Conservation (phyloP, 1,284 basidiomycete genomes). For the Puccinia polysora region DNA sequence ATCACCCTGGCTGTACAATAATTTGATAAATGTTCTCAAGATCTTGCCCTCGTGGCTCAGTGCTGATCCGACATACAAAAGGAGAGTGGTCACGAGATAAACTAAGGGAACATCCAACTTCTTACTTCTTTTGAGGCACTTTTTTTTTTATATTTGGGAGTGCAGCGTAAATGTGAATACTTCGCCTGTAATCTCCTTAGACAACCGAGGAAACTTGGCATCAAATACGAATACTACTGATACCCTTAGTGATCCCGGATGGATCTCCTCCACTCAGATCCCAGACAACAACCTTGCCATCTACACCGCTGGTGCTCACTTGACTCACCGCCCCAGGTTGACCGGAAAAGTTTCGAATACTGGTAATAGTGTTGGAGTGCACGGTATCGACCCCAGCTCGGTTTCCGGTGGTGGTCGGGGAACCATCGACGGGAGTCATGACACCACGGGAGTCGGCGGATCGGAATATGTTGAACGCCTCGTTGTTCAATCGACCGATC, state of each 20-base stretch:
- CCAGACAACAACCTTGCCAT: slow-evolving; percentile 92
- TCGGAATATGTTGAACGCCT: slow-evolving; percentile 92
- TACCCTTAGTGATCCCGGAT: slow-evolving; percentile 25
- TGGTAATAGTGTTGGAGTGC: slow-evolving; percentile 99
- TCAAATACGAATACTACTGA: slow-evolving; percentile 30
- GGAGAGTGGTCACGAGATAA: too few species aligned
- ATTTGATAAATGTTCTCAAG: too few species aligned
- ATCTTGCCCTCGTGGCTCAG: too few species aligned
- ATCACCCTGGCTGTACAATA: too few species aligned
- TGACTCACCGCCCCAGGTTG: slow-evolving; percentile 57
- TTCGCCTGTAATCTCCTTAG: too few species aligned
- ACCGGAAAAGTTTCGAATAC: slow-evolving; percentile 69
- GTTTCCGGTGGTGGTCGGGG: slow-evolving; percentile 44
- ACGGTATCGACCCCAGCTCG: slow-evolving; percentile 70
- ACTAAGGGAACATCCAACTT: too few species aligned
- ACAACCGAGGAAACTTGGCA: too few species aligned
- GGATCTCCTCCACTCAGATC: slow-evolving; percentile 60
- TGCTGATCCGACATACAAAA: too few species aligned
- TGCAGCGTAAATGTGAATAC: too few species aligned
- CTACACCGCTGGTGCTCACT: slow-evolving; percentile 89
- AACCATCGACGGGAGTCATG: slow-evolving; percentile 51
- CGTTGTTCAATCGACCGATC: slow-evolving; percentile 77
- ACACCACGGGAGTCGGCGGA: slow-evolving; percentile 85
- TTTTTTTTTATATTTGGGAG: too few species aligned
- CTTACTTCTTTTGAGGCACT: too few species aligned